Base-by-base conservation (phyloP, 495 filamentous ascomycete genomes). In the Penicillium canariense region DNA sequence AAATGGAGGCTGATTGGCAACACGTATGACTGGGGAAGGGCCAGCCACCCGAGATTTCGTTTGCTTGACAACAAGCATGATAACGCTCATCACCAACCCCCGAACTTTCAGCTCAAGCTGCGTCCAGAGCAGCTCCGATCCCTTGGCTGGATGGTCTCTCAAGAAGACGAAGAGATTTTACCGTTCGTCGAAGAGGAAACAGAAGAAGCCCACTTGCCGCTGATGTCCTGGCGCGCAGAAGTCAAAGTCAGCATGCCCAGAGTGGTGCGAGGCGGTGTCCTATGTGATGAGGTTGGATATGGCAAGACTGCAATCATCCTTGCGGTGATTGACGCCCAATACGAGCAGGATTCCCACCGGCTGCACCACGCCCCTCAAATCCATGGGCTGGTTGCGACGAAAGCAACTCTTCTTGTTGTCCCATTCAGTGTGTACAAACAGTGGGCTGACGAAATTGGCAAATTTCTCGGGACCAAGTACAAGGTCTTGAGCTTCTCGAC, bases 291-390 rank as follows among this genome's bases (percentile, higher is more conserved):
- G 47, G 85, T 91, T 36, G 88, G 87, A 9, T 94, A 88, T 63
- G 90, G 90, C 1, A 96, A 96, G 61, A 96, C 90, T 0, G 81
- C 87, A 3, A 77, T 84, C n/a, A 81, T 78, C 1, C 75, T 95
- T 8, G 87, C 78, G 0, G 67, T 94, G 17, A 81, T 89, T 18
- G 81, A 86, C 38, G 47, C 58, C 9, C 77, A 80, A 48, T 54
- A 68, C 18, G 20, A 64, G 5, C 61, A 52, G 52, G 50, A 59
- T 45, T 31, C 39, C 2, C 31, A n/a, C 10, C 28, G 55, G 12
- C 18, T 44, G 27, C 32, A 23, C 20, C 23, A 31, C 52, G 27
- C 30, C 52, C 52, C 18, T 34, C 20, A 20, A 53, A 4, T 42
- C 60, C 8, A 9, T 54, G 76, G 70, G n/a, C 63, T 62, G 6